Evolutionary conservation across 2,329 filamentous ascomycete species (phyloP).

Genomic region (Saccharata proteae): DNA sequence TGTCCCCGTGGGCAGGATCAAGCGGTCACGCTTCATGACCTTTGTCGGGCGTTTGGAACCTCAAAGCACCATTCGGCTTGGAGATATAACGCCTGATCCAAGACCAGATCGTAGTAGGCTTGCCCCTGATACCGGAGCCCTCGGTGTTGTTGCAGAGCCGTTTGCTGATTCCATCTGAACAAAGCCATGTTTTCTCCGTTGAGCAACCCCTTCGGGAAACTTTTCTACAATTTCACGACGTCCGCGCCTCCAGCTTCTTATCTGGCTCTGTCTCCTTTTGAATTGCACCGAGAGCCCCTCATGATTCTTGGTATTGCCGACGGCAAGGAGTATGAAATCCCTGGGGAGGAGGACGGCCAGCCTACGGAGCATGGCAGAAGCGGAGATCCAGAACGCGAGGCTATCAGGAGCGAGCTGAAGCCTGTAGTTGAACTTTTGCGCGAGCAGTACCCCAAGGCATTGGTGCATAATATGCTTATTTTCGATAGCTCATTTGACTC

Average conservation of each 20-base stretch:
- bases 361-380: conserved; percentile 14
- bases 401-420: conserved; percentile 29
- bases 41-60: conserved; percentile 68
- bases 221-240: conserved; percentile 79
- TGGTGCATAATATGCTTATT: conserved; percentile 66
- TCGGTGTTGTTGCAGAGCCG: neutral
- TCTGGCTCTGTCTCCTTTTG: conserved; percentile 72
- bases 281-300: conserved; percentile 75
- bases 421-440: conserved; percentile 60
- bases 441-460: conserved; percentile 61
- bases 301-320: conserved; percentile 78
- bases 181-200: conserved; percentile 88
- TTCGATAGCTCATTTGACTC: conserved; percentile 45
- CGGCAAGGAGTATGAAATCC: conserved; percentile 48
- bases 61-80: conserved; percentile 71
- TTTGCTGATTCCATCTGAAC: conserved; percentile 14
- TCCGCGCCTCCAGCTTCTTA: conserved; percentile 70
- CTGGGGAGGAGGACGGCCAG: conserved; percentile 29
- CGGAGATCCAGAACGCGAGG: conserved; percentile 10
- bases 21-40: conserved; percentile 62
- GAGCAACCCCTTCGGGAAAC: conserved; percentile 71
- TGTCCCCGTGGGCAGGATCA: conserved; percentile 77
- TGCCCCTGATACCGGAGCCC: conserved; percentile 9
- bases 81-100: conserved; percentile 75
- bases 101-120: conserved; percentile 75